Evolutionary conservation across 1,284 basidiomycete genomes (phyloP), one percentile per base, ranked within the genome.

Genomic region (Agaricales sp.): DNA sequence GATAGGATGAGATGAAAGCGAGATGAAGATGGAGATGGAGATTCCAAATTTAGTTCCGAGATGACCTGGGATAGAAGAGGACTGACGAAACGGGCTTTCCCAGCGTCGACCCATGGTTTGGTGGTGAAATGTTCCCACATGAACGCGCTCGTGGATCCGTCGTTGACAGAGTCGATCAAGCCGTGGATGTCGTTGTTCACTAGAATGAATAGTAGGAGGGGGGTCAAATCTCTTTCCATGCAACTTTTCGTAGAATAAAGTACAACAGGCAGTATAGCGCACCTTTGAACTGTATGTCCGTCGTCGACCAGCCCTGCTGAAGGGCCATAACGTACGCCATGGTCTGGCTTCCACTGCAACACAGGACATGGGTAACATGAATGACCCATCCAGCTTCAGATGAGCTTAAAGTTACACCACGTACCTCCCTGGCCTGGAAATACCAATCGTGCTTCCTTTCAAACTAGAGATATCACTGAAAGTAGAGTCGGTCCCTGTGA

Each of bases 61-160:
- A 46, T 47, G 43, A 23, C n/a, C n/a, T n/a, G n/a, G n/a, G n/a
- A n/a, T n/a, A n/a, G n/a, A n/a, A n/a, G n/a, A n/a, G n/a, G 39
- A 75, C 83, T 55, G 59, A 88, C 86, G 60, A 93, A 92, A 43
- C 85, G 80, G 45, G 85, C 88, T 63, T 92, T 81, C 23, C 88
- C 89, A 13, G 74, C 73, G 63, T 95, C 90, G 13, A 77, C 78
- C 59, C 79, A 96, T 1, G 95, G 94, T 63, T 97, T 98, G 14
- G 94, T 97, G 1, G 95, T 98, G 66, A 96, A 97, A 88, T 89
- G 93, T 65, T 95, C 92, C 92, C 93, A 96, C 79, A 92, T 87
- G 66, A 90, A 91, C 12, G 84, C 86, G 58, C 83, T 85, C 14
- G 84, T 87, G 19, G 79, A 73, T 0, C 82, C 88, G 47, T 87